Conservation (phyloP, 2,329 filamentous ascomycete species). For the Nannizzia gypsea region DNA sequence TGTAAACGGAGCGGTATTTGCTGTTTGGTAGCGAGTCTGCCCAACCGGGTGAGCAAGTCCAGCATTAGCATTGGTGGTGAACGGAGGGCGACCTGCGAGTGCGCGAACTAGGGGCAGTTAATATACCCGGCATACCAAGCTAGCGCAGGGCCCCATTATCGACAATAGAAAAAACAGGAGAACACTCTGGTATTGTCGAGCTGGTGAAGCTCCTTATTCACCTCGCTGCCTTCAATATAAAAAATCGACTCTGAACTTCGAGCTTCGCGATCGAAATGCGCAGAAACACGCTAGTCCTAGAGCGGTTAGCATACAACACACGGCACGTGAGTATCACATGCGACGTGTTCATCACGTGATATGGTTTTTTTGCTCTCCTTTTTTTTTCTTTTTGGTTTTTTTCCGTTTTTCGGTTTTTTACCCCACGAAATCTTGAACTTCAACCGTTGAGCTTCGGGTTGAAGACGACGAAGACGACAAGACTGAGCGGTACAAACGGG, state of each 20-base stretch:
- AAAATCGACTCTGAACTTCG: neutral
- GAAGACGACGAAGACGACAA: neutral
- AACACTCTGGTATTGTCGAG: neutral
- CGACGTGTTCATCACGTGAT: neutral
- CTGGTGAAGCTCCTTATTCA: neutral
- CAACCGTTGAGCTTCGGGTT: neutral
- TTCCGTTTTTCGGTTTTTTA: neutral
- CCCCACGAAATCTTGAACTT: neutral
- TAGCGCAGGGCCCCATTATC: neutral
- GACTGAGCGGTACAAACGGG: neutral
- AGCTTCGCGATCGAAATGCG: constrained; percentile 3
- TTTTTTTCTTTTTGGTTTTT: neutral
- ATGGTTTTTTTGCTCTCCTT: neutral
- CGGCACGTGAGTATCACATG: neutral
- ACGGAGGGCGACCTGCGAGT: neutral
- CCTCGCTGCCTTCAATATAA: too few species aligned
- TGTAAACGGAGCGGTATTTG: neutral
- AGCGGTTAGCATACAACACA: neutral
- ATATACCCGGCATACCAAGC: neutral
- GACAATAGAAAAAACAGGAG: neutral
- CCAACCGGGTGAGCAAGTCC: constrained; percentile 1
- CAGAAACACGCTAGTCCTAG: neutral
- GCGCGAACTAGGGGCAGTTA: neutral
- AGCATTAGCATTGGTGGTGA: constrained; percentile 2
- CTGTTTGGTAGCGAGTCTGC: neutral